Conservation (phyloP, 179 eudicot genomes). For the Monotropa hypopitys region DNA sequence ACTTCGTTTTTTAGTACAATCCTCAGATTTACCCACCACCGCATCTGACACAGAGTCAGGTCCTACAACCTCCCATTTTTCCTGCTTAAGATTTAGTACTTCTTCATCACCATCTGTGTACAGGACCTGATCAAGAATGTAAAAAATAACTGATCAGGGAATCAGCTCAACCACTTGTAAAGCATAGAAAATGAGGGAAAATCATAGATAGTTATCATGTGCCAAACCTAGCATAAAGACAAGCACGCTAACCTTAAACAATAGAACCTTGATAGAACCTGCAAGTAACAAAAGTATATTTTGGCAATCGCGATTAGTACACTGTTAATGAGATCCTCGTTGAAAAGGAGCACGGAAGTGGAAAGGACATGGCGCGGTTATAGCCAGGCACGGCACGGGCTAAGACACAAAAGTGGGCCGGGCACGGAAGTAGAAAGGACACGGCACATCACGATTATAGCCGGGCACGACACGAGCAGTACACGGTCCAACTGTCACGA, state of each 20-base stretch:
- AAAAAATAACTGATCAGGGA: not conserved
- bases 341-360: too few species aligned
- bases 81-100: constrained; percentile 28
- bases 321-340: not conserved
- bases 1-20: constrained; percentile 14
- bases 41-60: constrained; percentile 14
- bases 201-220: not conserved
- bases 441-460: too few species aligned
- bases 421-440: too few species aligned
- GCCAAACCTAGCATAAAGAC: not conserved
- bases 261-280: constrained; percentile 61
- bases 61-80: constrained; percentile 36
- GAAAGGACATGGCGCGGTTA: too few species aligned
- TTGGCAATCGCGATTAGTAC: not conserved
- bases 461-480: too few species aligned
- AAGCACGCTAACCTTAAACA: constrained; percentile 35
- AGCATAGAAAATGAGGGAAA: not conserved
- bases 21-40: constrained; percentile 13
- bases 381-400: too few species aligned
- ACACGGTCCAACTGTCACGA: too few species aligned
- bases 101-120: constrained; percentile 73
- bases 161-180: not conserved
- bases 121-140: constrained; percentile 25
- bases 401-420: too few species aligned
- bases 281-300: constrained; percentile 8